Base-by-base conservation (phyloP, 2,329 filamentous ascomycete species). In the Aspergillus brunneoviolaceus region DNA sequence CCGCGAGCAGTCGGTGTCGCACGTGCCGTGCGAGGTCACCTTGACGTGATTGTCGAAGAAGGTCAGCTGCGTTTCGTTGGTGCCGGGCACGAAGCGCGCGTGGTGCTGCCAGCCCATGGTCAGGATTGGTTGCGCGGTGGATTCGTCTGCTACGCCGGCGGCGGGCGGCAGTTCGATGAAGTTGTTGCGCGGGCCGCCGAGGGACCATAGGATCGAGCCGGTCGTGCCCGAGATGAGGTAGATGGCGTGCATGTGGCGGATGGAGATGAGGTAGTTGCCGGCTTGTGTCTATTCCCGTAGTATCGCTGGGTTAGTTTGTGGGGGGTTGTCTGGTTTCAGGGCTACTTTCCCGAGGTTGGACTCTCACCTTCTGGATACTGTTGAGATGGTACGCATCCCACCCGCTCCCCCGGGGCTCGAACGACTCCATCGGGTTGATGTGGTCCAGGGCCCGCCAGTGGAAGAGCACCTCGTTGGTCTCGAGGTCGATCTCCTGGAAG, bases 371-470 rank as follows among this genome's bases (percentile, higher is more conserved):
- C 21, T 60, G 19, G 19, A 60, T 60, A 29, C 58, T 60, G 21
- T 60, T 60, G 7, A 60, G 21, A 31, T 60, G 58, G 49, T 60
- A 60, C 11, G 58, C 58, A 53, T 60, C 58, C 58, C 58, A 60
- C 2, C 53, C 53, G 23, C 49, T 42, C 14, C 58, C 58, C 29
- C 33, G 49, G 2, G 49, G 53, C 49, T 60, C 58, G 7, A 48
- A 60, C 9, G 58, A 60, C 16, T 60, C 51, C 51, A 55, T 48
- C 16, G 57, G 57, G 33, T 55, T 59, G 23, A 59, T 27, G 19
- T 59, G 51, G 2, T 59, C 57, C 10, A 59, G 51, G 2, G 57
- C 57, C 19, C 57, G 51, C 57, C 57, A 59, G n/a, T 59, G 16
- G 45, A 59, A 59, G 1, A 59, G 16, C 27, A 59, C 51, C 29